Conservation (phyloP, 1,284 basidiomycete genomes). For the Sanghuangporus baumii region DNA sequence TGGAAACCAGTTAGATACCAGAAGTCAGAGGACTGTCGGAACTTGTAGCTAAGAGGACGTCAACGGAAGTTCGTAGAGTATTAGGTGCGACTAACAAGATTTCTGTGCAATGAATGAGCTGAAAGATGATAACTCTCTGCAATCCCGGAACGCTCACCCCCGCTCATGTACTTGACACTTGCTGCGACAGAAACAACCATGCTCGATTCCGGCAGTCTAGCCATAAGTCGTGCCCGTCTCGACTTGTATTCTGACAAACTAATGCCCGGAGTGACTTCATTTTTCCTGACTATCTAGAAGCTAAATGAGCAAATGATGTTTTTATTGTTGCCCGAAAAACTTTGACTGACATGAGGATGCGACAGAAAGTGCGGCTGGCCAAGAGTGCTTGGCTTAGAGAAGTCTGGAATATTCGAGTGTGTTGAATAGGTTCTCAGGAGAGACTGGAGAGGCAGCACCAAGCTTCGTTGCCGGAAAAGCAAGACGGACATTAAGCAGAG, state of each 20-base stretch:
- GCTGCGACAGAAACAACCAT: constrained; percentile 79
- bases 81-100: constrained; percentile 40
- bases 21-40: constrained; percentile 89
- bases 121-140: constrained; percentile 2
- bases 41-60: constrained; percentile 77
- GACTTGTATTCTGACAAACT: constrained; percentile 76
- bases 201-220: constrained; percentile 69
- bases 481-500: not conserved
- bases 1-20: constrained; percentile 95
- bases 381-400: constrained; percentile 56
- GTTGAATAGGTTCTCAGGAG: constrained; percentile 30
- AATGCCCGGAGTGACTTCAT: constrained; percentile 87
- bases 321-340: not conserved
- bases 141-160: constrained; percentile 46
- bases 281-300: constrained; percentile 36
- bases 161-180: constrained; percentile 83
- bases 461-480: not conserved
- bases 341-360: constrained; percentile 73
- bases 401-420: constrained; percentile 20
- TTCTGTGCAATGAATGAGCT: constrained; percentile 25
- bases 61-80: not conserved
- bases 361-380: constrained; percentile 76
- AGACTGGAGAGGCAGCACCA: no score
- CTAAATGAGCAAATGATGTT: constrained; percentile 7
- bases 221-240: constrained; percentile 73